Evolutionary conservation across 2,329 filamentous ascomycete species (phyloP), one percentile per base, ranked within the genome.

Genomic region (Aphanoascus verrucosus): DNA sequence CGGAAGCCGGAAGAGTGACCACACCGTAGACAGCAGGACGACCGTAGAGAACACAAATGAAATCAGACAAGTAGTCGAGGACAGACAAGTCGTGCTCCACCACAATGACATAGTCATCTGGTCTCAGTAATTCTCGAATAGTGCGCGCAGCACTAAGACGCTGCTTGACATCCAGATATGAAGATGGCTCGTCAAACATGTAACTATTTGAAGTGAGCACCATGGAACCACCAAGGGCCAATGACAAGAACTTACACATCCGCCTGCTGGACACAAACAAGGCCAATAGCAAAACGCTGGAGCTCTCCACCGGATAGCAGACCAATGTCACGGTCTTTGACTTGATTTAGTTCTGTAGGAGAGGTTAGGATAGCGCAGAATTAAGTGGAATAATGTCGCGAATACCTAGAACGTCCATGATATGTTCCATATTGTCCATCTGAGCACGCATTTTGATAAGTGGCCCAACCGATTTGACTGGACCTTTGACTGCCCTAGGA

Each of bases 151-250:
- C 93, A 62, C 85, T 86, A 61, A 98, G 77, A 84, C 93, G 87
- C 74, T 98, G 93, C 80, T 97, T 97, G 68, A 98, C 93, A 85
- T 98, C 94, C 55, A 98, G 81, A 72, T 96, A 98, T 37, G 93
- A 98, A 40, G 91, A 97, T 15, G 94, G 94, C 76, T 98, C 93
- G 72, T 98, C 93, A 65, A 98, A 98, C 93, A 98, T 97, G 79
- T 98, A 98, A 9, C 75, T 81, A 60, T n/a, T 28, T 19, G 37
- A 15, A 19, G 7, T 32, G 23, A 42, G 43, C 17, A 37, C 19
- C 31, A 35, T 12, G 4, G 32, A 47, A 9, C 8, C 23, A 41
- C 19, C 38, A 55, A 19, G 19, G 52, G 42, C 15, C 54, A n/a
- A 8, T 15, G 31, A 6, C 23, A 14, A 32, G 11, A 48, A 67